Evolutionary conservation across 352 stramenopile genomes (phyloP).

Genomic region (Phytophthora pistaciae): DNA sequence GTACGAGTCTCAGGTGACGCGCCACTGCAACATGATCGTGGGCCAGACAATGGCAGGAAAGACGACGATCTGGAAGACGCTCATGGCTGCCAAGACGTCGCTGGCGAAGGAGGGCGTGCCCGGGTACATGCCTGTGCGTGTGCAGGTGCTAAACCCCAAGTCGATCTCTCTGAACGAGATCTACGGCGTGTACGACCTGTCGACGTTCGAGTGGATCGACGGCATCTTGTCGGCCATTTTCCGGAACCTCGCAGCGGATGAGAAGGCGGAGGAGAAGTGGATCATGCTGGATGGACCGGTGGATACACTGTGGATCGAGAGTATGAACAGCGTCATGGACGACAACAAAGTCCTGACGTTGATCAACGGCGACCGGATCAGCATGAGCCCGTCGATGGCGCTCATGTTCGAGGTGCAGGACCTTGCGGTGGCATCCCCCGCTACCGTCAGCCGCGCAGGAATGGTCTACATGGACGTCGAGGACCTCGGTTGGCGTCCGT

Average conservation of each 20-base stretch:
- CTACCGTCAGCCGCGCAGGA: slow-evolving; percentile 93
- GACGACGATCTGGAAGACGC: slow-evolving; percentile 88
- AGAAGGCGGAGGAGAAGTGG: slow-evolving; percentile 88
- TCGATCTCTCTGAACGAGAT: slow-evolving; percentile 92
- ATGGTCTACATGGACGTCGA: slow-evolving; percentile 96
- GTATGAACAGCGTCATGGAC: slow-evolving; percentile 92
- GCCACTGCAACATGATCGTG: slow-evolving; percentile 96
- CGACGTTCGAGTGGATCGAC: slow-evolving; percentile 90
- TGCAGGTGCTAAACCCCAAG: slow-evolving; percentile 91
- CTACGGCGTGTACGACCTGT: slow-evolving; percentile 91
- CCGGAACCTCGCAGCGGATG: slow-evolving; percentile 75
- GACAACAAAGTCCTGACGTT: slow-evolving; percentile 90
- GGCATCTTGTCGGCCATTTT: slow-evolving; percentile 88
- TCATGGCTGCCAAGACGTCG: slow-evolving; percentile 76
- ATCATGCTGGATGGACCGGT: slow-evolving; percentile 91
- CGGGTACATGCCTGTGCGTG: slow-evolving; percentile 86
- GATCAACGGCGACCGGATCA: slow-evolving; percentile 90
- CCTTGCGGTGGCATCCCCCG: slow-evolving; percentile 93
- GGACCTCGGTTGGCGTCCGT: slow-evolving; percentile 83
- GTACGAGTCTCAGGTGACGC: slow-evolving; percentile 95
- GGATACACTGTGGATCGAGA: slow-evolving; percentile 92
- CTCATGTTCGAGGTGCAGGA: slow-evolving; percentile 97
- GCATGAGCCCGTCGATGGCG: slow-evolving; percentile 87
- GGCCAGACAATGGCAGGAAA: slow-evolving; percentile 93
- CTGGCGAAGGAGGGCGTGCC: slow-evolving; percentile 77